Evolutionary conservation across 306 rosid species (phyloP).

Genomic region (Citrullus amarus): DNA sequence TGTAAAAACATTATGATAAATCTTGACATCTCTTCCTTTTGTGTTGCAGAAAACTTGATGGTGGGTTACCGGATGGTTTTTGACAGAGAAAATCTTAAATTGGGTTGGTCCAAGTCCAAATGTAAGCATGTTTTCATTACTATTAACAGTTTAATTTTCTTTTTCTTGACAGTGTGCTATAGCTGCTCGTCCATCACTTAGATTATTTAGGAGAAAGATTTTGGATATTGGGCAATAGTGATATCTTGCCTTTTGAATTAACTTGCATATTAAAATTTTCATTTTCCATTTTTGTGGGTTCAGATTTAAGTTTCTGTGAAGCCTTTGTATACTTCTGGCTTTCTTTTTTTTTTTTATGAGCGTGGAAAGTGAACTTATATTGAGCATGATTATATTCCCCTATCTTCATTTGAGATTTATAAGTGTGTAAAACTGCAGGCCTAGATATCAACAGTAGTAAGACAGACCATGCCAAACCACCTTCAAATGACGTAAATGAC

Average conservation of each 20-base stretch:
- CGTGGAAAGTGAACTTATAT: background rate
- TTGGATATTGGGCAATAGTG: background rate
- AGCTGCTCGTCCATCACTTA: background rate
- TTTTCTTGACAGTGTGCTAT: background rate
- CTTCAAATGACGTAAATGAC: constrained; percentile 18
- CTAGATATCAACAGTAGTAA: constrained; percentile 17
- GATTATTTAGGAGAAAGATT: background rate
- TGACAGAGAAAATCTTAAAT: constrained; percentile 40
- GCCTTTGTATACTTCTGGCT: background rate
- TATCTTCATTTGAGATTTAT: background rate
- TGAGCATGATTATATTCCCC: background rate
- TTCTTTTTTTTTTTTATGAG: background rate
- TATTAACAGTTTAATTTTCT: background rate
- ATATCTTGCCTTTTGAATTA: background rate
- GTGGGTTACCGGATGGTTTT: constrained; percentile 41
- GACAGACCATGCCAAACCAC: constrained; percentile 19
- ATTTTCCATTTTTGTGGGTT: background rate
- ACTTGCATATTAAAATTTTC: background rate
- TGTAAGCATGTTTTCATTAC: constrained; percentile 27
- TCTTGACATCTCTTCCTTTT: background rate
- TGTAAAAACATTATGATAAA: background rate
- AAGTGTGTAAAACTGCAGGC: constrained; percentile 31
- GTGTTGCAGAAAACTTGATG: constrained; percentile 43
- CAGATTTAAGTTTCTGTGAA: background rate
- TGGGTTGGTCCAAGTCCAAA: constrained; percentile 55